phyloP scores from a whole-genome alignment of 2,329 filamentous ascomycete species.

The Aspergillus sp. region DNA sequence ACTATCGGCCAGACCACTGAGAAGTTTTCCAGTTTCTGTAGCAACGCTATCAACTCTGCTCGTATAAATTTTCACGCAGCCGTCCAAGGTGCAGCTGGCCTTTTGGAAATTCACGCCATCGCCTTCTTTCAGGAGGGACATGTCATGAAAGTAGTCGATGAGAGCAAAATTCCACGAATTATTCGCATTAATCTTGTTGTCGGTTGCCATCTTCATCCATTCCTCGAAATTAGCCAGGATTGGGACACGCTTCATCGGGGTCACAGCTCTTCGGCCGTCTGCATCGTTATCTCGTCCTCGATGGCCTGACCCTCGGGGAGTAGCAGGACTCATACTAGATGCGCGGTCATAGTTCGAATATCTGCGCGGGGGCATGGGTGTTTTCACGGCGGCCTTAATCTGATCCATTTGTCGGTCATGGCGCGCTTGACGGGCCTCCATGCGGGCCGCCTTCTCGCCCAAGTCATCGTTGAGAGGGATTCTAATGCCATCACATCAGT shows the following conservation, averaged over 20 bases:
- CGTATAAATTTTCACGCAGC: constrained; percentile 98
- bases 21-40: constrained; percentile 90
- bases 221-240: constrained; percentile 98
- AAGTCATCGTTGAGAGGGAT: constrained; percentile 96
- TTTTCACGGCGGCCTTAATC: constrained; percentile 70
- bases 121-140: constrained; percentile 94
- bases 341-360: constrained; percentile 36
- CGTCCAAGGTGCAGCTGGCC: constrained; percentile 94
- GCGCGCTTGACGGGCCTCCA: constrained; percentile 82
- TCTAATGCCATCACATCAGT: constrained; percentile 48
- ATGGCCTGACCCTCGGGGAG: constrained; percentile 44
- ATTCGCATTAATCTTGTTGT: constrained; percentile 97
- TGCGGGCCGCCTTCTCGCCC: constrained; percentile 82
- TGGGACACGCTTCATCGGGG: constrained; percentile 93
- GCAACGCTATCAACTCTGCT: constrained; percentile 97
- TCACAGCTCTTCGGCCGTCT: constrained; percentile 70
- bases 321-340: constrained; percentile 49
- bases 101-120: constrained; percentile 98
- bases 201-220: constrained; percentile 99
- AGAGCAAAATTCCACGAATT: constrained; percentile 99
- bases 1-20: constrained; percentile 84
- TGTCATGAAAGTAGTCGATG: constrained; percentile 99
- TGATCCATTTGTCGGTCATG: constrained; percentile 92
- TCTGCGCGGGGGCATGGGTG: constrained; percentile 42
- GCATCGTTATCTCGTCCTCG: constrained; percentile 49